phyloP scores from a whole-genome alignment of 805 yeast species.

The Candida nemodendra region DNA sequence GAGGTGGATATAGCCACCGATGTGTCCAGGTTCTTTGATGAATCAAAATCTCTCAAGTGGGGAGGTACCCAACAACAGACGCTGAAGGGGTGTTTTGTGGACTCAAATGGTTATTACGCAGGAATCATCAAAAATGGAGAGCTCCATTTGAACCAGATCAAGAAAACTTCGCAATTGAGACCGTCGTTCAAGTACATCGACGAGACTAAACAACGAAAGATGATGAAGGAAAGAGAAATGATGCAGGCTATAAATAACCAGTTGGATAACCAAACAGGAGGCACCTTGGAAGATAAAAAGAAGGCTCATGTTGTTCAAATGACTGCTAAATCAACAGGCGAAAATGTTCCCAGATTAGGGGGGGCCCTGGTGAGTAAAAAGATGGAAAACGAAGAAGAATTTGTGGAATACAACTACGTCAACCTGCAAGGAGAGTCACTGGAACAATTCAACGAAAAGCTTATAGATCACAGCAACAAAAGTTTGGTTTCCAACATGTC shows the following conservation, averaged over 20 bases:
- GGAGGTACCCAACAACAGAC: conserved; percentile 57
- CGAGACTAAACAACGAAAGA: conserved; percentile 35
- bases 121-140: conserved; percentile 42
- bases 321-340: conserved; percentile 66
- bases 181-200: conserved; percentile 83
- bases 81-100: conserved; percentile 66
- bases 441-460: conserved; percentile 22
- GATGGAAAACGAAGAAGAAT: conserved; percentile 59
- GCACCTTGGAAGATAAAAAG: conserved; percentile 26
- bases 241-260: conserved; percentile 39
- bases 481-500: conserved; percentile 24
- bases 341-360: conserved; percentile 58
- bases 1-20: conserved; percentile 79
- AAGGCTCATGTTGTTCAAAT: conserved; percentile 68
- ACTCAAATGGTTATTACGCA: conserved; percentile 51
- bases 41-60: conserved; percentile 63
- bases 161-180: conserved; percentile 70
- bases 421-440: conserved; percentile 37
- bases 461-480: conserved; percentile 23
- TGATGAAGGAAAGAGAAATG: conserved; percentile 42
- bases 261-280: conserved; percentile 36
- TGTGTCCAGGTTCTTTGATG: conserved; percentile 65
- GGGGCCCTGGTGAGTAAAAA: conserved; percentile 70
- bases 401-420: conserved; percentile 43
- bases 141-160: conserved; percentile 63